Conservation (phyloP, 495 filamentous ascomycete species). For the Achaetomiella virescens region DNA sequence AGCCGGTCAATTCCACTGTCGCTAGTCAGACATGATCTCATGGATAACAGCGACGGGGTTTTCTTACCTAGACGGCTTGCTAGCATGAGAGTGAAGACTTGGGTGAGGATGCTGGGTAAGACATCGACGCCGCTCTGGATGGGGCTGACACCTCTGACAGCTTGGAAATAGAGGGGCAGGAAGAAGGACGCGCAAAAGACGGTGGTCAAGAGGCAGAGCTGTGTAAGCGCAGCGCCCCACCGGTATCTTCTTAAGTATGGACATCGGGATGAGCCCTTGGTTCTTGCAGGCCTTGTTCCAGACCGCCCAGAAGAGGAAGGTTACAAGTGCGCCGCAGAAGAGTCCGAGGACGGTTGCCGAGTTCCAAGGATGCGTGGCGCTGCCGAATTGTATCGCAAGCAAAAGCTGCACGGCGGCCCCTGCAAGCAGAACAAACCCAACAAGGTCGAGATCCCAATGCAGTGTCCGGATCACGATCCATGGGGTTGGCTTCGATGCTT, state of each 20-base stretch:
- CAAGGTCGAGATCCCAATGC: slow-evolving; percentile 57
- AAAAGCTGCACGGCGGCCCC: slow-evolving; percentile 62
- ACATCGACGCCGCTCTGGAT: slow-evolving; percentile 48
- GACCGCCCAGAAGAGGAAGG: slow-evolving; percentile 51
- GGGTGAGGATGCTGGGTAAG: slow-evolving; percentile 39
- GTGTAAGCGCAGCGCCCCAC: slow-evolving; percentile 49
- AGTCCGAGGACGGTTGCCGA: slow-evolving; percentile 58
- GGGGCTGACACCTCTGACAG: slow-evolving; percentile 46
- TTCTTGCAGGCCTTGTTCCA: slow-evolving; percentile 57
- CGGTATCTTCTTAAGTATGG: slow-evolving; percentile 58
- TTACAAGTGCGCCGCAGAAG: slow-evolving; percentile 53
- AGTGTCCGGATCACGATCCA: slow-evolving; percentile 31
- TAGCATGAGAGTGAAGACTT: slow-evolving; percentile 43
- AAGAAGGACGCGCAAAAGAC: slow-evolving; percentile 58
- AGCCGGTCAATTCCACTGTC: slow-evolving; percentile 38
- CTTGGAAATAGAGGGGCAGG: slow-evolving; percentile 68
- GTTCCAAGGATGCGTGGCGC: slow-evolving; percentile 57
- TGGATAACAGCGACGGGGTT: slow-evolving; percentile 19
- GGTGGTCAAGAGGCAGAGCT: slow-evolving; percentile 44
- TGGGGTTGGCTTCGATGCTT: slow-evolving; percentile 34
- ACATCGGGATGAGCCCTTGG: slow-evolving; percentile 59
- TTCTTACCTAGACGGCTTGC: slow-evolving; percentile 41
- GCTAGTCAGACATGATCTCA: slow-evolving; percentile 27
- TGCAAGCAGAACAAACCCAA: slow-evolving; percentile 58
- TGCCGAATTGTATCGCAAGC: slow-evolving; percentile 75